Conservation (phyloP, 2,329 filamentous ascomycete genomes). For the Cercospora zeae-maydis region DNA sequence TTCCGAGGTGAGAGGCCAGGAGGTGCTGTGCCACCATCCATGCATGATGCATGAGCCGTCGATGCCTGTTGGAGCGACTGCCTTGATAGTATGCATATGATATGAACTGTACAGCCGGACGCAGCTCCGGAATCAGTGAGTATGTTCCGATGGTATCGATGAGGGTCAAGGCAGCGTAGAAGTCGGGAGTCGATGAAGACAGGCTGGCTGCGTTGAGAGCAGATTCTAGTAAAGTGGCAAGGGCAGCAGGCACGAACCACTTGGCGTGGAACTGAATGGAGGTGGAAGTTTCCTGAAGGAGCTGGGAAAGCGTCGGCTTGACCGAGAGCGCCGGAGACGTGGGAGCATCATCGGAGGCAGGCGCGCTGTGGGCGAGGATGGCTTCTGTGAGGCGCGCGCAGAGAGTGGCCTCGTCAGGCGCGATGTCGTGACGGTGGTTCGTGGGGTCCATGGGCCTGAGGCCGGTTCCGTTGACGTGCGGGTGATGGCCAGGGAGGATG, state of each 20-base stretch:
- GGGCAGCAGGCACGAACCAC: conserved; percentile 31
- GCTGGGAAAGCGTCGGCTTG: conserved; percentile 16
- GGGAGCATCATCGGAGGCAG: background rate
- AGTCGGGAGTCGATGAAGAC: conserved; percentile 31
- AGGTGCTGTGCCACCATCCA: conserved; percentile 31
- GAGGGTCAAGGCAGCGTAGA: conserved; percentile 30
- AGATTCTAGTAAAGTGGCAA: conserved; percentile 25
- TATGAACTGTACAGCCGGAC: conserved; percentile 29
- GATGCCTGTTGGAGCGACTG: conserved; percentile 31
- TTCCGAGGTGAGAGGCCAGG: conserved; percentile 32
- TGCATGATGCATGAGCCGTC: conserved; percentile 26
- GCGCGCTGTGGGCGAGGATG: conserved; percentile 13
- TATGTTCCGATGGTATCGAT: conserved; percentile 34
- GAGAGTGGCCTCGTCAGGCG: conserved; percentile 28
- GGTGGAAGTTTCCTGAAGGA: conserved; percentile 26
- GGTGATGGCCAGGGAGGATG: conserved; percentile 13
- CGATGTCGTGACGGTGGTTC: conserved; percentile 21
- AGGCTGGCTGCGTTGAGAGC: conserved; percentile 28
- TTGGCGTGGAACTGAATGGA: conserved; percentile 33
- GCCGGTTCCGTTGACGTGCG: conserved; percentile 7
- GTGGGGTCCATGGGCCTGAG: conserved; percentile 12
- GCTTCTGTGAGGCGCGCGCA: conserved; percentile 27
- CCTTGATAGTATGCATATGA: conserved; percentile 34
- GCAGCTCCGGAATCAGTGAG: conserved; percentile 28
- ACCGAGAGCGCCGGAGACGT: background rate